These are phyloP conservation scores for Hypoxylon sp. DNA, from an alignment of 2,329 filamentous ascomycete species.

Conservation along the genomic window DNA sequence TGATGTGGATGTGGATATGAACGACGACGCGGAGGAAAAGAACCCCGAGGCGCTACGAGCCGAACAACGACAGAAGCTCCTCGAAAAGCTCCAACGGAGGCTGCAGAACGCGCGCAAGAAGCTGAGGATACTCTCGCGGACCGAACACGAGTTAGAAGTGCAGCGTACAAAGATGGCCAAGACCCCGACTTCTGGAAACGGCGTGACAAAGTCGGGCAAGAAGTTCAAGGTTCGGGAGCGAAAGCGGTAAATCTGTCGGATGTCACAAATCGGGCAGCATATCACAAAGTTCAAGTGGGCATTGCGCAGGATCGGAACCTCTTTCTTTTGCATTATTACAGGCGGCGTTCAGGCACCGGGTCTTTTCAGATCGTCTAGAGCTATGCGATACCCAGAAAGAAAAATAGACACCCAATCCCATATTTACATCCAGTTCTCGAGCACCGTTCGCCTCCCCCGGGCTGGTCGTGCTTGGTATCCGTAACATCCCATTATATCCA, in stretches of 20 bases:
- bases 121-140: conserved; percentile 65
- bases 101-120: conserved; percentile 66
- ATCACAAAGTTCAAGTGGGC: neutral
- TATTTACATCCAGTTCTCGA: conserved; percentile 31
- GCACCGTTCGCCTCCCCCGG: conserved; percentile 11
- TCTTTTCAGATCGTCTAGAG: conserved; percentile 39
- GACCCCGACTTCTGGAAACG: conserved; percentile 68
- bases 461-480: conserved; percentile 16
- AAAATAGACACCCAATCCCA: conserved; percentile 31
- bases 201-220: conserved; percentile 69
- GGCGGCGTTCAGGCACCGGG: conserved; percentile 38
- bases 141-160: conserved; percentile 68
- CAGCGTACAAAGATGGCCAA: conserved; percentile 75
- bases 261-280: neutral
- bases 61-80: conserved; percentile 58
- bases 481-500: conserved; percentile 38
- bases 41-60: conserved; percentile 53
- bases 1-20: conserved; percentile 21
- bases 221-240: conserved; percentile 73
- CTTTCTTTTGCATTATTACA: conserved; percentile 30
- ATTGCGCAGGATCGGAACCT: conserved; percentile 4
- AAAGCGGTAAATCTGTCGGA: conserved; percentile 62
- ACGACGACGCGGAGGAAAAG: conserved; percentile 54
- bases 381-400: conserved; percentile 43
- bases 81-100: conserved; percentile 61